phyloP scores from a whole-genome alignment of 2,329 filamentous ascomycete genomes.

The Phialocephala sp. region DNA sequence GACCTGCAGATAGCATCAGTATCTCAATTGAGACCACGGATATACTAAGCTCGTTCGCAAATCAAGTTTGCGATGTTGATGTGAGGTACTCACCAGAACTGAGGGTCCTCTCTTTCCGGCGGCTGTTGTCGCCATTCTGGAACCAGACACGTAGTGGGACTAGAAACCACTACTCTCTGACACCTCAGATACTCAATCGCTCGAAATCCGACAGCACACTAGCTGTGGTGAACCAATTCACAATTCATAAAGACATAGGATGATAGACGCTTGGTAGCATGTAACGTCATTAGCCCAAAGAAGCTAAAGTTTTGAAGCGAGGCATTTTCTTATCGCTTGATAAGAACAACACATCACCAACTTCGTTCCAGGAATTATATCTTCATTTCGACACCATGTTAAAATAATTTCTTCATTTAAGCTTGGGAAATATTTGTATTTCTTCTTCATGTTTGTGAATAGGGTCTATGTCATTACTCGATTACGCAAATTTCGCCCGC shows the following conservation, averaged over 20 bases:
- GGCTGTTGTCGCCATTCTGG: conserved; percentile 37
- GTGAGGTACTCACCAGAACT: conserved; percentile 56
- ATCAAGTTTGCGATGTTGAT: not conserved
- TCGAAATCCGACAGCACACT: not conserved
- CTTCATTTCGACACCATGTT: too few relatives aligned
- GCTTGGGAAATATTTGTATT: too few relatives aligned
- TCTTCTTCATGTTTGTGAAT: too few relatives aligned
- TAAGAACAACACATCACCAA: conserved; percentile 1
- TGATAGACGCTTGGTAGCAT: not conserved
- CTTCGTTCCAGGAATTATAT: not conserved
- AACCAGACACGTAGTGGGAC: not conserved
- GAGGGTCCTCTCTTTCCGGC: conserved; percentile 61
- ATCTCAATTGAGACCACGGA: conserved; percentile 10
- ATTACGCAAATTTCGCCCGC: too few relatives aligned
- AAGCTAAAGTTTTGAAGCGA: conserved; percentile 7
- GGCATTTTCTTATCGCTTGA: conserved; percentile 1
- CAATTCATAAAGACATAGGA: not conserved
- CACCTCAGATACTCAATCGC: not conserved
- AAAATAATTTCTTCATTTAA: too few relatives aligned
- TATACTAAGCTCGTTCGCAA: not conserved
- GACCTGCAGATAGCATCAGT: conserved; percentile 49
- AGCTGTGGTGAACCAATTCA: not conserved
- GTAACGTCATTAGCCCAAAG: conserved; percentile 12
- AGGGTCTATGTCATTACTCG: too few relatives aligned
- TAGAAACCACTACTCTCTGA: not conserved